Base-by-base conservation (phyloP, 2,329 filamentous ascomycete species). In the Aspergillus melleus region DNA sequence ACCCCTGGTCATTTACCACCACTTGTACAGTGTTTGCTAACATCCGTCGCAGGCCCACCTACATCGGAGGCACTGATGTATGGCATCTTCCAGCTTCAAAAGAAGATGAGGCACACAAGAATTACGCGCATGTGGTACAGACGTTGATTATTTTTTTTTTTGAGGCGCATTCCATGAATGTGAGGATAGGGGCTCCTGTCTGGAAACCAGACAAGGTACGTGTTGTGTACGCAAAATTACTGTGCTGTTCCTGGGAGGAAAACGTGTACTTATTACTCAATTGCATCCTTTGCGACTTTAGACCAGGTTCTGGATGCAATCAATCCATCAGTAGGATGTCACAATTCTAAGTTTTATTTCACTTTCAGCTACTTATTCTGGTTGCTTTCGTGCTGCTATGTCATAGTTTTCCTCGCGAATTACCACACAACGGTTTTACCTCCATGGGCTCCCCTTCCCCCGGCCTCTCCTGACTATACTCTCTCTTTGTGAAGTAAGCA, bases 61-160 rank as follows among this genome's bases (percentile, higher is more conserved):
- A 84, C 82, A 6, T 81, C 80, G 26, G 82, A 84, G 72, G 82
- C 82, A 57, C 72, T 84, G 63, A 83, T 84, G 82, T 84, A 83
- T 64, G 82, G 89, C 20, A 90, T 92, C 72, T 91, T 93, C 79
- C 89, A 92, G 76, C 79, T 92, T 58, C 90, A 92, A 78, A 88
- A 89, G 75, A 92, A 92, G 83, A 90, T 91, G 87, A 80, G 89
- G 66, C 76, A 81, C 62, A 82, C 80, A 26, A 78, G 77, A 72
- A 81, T 85, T 59, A 84, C 81, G 57, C 78, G 83, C 62, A 84
- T 85, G 81, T 85, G 83, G 83, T 85, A 85, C 71, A 76, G 82
- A 63, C 81, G 82, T 78, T 78, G 69, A 55, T 19, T n/a, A n/a
- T n/a, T n/a, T n/a, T n/a, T n/a, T n/a, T 19, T 39, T 26, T 5